Evolutionary conservation across 805 yeast genomes (phyloP), one percentile per base, ranked within the genome.

Genomic region (Starmera pachycereana): DNA sequence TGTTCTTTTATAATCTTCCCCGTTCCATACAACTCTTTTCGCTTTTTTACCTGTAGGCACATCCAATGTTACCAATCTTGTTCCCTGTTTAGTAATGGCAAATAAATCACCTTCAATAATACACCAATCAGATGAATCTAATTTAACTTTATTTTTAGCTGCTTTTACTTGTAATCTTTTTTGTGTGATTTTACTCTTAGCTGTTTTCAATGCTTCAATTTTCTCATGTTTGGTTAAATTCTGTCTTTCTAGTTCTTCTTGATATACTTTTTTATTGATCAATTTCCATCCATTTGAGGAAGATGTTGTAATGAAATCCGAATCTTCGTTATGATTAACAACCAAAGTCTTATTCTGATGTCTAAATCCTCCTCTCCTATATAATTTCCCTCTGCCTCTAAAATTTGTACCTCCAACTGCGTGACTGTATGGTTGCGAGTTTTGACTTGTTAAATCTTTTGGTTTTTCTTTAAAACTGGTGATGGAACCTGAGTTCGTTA

Each of bases 51-150:
- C 46, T 13, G 37, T 40, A 8, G 56, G 52, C 7, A 55, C 48
- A 12, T 53, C 46, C 11, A 74, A 49, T 0, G 72, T 65, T 0
- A 67, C 62, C 29, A 77, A 54, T 37, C 57, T 58, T 4, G 60
- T 57, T 1, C 74, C 76, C 28, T 57, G 53, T 13, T 58, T 51
- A 1, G 64, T 50, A 4, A 69, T 60, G 0, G 76, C 74, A 53
- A 63, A 76, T 29, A 56, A 53, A n/a, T 60, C 60, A 4, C 67
- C 68, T 29, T 65, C 62, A 10, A 75, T 58, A 12, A 49, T 37
- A 9, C 67, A 47, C 32, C 78, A 59, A 47, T 77, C 81, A 40
- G 68, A 65, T 42, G 56, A 53, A 38, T 67, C 74, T 34, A 67
- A 61, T 37, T 60, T 58, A 7, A 53, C 51, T 42, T 61, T 58